Conservation (phyloP, 129 eudicot genomes). For the Silybum marianum region DNA sequence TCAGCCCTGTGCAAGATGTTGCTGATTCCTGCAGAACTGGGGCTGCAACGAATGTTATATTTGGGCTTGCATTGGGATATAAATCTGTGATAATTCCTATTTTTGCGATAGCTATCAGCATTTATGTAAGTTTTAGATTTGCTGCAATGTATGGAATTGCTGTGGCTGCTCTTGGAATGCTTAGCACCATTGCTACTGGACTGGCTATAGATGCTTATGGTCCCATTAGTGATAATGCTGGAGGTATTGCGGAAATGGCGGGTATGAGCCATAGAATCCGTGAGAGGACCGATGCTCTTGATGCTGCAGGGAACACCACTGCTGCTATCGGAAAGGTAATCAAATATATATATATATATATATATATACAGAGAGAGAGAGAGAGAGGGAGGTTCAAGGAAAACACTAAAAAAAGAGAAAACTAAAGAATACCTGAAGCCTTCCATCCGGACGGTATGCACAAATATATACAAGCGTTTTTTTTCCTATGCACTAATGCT, state of each 20-base stretch:
- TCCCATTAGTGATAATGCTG: conserved; percentile 93
- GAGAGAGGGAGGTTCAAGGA: no score
- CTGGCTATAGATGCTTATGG: conserved; percentile 94
- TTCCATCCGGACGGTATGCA: no score
- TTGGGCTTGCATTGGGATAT: conserved; percentile 93
- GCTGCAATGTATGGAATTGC: conserved; percentile 97
- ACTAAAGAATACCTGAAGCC: no score
- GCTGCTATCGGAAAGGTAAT: conserved; percentile 93
- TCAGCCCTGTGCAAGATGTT: conserved; percentile 94
- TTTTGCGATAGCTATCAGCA: conserved; percentile 80
- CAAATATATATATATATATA: not conserved
- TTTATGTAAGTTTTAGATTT: conserved; percentile 77
- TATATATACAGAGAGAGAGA: no score
- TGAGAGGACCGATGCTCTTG: conserved; percentile 91
- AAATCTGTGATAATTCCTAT: conserved; percentile 87
- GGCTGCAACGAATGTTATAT: conserved; percentile 90
- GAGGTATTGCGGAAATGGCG: conserved; percentile 97
- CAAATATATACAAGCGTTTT: no score
- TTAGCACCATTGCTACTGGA: conserved; percentile 91
- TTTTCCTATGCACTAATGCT: no score
- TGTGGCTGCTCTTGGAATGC: conserved; percentile 91
- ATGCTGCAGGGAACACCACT: conserved; percentile 95
- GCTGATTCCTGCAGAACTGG: conserved; percentile 97
- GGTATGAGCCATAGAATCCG: conserved; percentile 92
- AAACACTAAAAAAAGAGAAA: no score